Evolutionary conservation across 2,329 filamentous ascomycete genomes (phyloP).

Genomic region (Colletotrichum trifolii): DNA sequence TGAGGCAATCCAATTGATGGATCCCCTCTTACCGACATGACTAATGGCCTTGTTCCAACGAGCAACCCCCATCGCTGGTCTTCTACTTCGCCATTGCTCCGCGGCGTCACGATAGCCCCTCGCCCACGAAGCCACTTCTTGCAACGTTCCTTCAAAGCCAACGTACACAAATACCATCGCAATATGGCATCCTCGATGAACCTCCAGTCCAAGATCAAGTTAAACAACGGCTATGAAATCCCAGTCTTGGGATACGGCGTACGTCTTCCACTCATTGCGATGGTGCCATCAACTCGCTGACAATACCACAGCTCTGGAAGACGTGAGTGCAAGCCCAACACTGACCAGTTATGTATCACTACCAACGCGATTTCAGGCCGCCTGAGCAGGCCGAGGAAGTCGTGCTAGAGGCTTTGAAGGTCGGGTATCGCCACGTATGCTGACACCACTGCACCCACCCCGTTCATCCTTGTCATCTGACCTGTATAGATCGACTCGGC

Average conservation of each 20-base stretch:
- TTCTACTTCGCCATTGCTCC: neutral
- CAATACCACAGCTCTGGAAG: conserved; percentile 59
- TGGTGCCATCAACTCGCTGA: conserved; percentile 31
- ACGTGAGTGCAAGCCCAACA: conserved; percentile 50
- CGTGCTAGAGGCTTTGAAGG: conserved; percentile 58
- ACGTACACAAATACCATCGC: neutral
- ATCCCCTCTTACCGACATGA: conserved; percentile 14
- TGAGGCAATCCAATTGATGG: conserved; percentile 1
- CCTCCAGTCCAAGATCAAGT: conserved; percentile 61
- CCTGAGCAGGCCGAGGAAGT: conserved; percentile 50
- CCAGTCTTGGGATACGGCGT: conserved; percentile 66
- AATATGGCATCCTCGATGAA: conserved; percentile 57
- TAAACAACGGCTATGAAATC: conserved; percentile 65
- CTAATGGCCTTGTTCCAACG: conserved; percentile 26
- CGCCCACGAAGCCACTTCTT: neutral
- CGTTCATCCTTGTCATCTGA: conserved; percentile 1
- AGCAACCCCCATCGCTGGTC: neutral
- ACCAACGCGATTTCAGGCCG: conserved; percentile 41
- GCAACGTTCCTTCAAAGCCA: neutral
- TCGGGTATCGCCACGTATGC: conserved; percentile 64
- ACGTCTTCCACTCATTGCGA: conserved; percentile 42
- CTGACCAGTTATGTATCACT: neutral
- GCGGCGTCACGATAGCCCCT: neutral
- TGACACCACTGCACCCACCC: conserved; percentile 27
- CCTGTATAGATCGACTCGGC: conserved; percentile 62